Conservation (phyloP, 164 flowering plant species). For the Vitis riparia region DNA sequence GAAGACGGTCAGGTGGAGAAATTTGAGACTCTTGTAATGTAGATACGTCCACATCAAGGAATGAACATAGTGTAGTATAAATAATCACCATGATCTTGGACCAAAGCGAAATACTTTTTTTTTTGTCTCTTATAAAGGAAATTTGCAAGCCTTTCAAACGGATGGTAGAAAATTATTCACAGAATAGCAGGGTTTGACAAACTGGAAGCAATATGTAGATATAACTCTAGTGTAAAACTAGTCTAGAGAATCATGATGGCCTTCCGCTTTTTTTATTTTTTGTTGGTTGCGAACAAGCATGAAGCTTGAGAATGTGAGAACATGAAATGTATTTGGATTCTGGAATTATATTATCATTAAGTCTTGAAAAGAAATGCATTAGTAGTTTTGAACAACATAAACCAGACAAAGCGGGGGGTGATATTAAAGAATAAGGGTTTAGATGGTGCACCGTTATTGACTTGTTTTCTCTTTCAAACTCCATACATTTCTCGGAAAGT, state of each 20-base stretch:
- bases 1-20: too few relatives aligned
- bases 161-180: too few relatives aligned
- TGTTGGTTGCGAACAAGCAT: neutral
- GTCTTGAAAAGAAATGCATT: neutral
- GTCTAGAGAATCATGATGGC: too few relatives aligned
- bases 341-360: neutral
- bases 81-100: too few relatives aligned
- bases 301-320: too few relatives aligned
- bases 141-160: too few relatives aligned
- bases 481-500: neutral
- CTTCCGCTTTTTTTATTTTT: too few relatives aligned
- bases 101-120: too few relatives aligned
- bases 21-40: too few relatives aligned
- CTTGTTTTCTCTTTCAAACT: neutral
- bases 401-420: neutral
- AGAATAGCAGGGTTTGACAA: neutral
- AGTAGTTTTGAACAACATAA: neutral
- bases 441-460: neutral
- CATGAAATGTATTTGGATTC: neutral
- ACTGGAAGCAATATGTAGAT: neutral
- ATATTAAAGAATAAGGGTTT: neutral
- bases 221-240: neutral
- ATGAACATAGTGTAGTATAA: too few relatives aligned
- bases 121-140: too few relatives aligned
- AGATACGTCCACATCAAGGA: too few relatives aligned